Conservation (phyloP, 2,329 filamentous ascomycete species). For the Sclerotiophoma versabilis region DNA sequence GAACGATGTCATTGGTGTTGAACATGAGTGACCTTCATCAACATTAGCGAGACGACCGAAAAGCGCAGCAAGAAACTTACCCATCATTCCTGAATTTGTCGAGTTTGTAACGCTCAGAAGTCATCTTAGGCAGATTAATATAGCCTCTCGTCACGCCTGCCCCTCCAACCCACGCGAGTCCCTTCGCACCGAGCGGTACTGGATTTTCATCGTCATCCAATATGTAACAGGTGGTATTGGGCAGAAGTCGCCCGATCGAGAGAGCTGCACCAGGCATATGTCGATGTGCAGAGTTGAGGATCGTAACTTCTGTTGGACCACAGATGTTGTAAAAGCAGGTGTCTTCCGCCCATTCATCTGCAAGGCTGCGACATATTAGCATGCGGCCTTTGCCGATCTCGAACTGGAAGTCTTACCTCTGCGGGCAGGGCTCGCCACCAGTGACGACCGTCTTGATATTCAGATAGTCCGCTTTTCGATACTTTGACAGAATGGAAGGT, state of each 20-base stretch:
- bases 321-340: slow-evolving; percentile 59
- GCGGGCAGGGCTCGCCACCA: slow-evolving; percentile 62
- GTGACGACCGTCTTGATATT: slow-evolving; percentile 62
- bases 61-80: slow-evolving; percentile 39
- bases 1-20: slow-evolving; percentile 66
- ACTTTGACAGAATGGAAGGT: slow-evolving; percentile 62
- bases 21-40: slow-evolving; percentile 57
- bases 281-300: slow-evolving; percentile 64
- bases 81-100: slow-evolving; percentile 62
- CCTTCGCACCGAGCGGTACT: slow-evolving; percentile 57
- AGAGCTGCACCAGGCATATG: slow-evolving; percentile 57
- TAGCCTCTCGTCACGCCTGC: slow-evolving; percentile 64
- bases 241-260: slow-evolving; percentile 63
- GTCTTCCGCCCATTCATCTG: slow-evolving; percentile 63
- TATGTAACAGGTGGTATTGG: slow-evolving; percentile 65
- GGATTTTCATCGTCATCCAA: slow-evolving; percentile 58
- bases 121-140: slow-evolving; percentile 61
- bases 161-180: slow-evolving; percentile 66
- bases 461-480: slow-evolving; percentile 56
- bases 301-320: slow-evolving; percentile 67
- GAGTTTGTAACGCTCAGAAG: slow-evolving; percentile 57
- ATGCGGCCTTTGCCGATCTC: background rate
- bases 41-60: background rate
- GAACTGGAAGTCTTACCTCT: slow-evolving; percentile 45
- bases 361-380: slow-evolving; percentile 49